A percentile compares a stretch with the other conserved stretches of the same genome.
These are phyloP conservation scores for Fusarium poae DNA, from an alignment of 2,329 filamentous ascomycete genomes.

Conservation along the genomic window DNA sequence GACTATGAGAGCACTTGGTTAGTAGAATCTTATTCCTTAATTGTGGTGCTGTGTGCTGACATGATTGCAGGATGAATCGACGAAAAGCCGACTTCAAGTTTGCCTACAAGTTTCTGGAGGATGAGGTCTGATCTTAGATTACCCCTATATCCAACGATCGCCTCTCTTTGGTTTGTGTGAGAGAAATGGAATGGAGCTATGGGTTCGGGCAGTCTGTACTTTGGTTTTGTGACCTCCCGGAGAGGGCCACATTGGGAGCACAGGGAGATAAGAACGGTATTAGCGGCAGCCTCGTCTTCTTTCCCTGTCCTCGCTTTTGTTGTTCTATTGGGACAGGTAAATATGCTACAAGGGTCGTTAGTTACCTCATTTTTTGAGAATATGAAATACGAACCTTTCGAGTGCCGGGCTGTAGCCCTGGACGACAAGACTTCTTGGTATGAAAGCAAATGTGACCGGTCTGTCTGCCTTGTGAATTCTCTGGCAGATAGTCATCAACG, in stretches of 20 bases:
- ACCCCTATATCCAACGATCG: not conserved
- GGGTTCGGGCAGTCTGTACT: constrained; percentile 36
- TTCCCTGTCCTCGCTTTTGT: constrained; percentile 24
- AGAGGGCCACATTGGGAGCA: constrained; percentile 31
- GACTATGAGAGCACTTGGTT: constrained; percentile 99
- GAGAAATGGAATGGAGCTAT: constrained; percentile 35
- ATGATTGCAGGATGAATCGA: constrained; percentile 87
- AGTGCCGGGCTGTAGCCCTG: constrained; percentile 33
- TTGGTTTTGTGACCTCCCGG: constrained; percentile 35
- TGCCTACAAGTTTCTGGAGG: constrained; percentile 96
- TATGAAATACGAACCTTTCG: constrained; percentile 37
- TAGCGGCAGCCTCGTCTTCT: constrained; percentile 29
- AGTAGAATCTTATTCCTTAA: constrained; percentile 52
- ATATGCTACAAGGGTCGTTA: constrained; percentile 35
- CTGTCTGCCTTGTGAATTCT: constrained; percentile 8
- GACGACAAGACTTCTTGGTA: not conserved
- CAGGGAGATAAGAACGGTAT: constrained; percentile 22
- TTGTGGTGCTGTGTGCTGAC: constrained; percentile 31
- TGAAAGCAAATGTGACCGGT: constrained; percentile 3
- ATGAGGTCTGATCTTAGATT: constrained; percentile 73
- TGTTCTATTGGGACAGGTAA: constrained; percentile 33
- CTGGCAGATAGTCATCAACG: not conserved
- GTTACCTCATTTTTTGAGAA: constrained; percentile 39
- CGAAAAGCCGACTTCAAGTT: constrained; percentile 98
- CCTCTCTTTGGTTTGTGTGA: constrained; percentile 20